Evolutionary conservation across 1,139 yeast genomes (phyloP), one percentile per base, ranked within the genome.

Genomic region (Lodderomyces metapsilosis): DNA sequence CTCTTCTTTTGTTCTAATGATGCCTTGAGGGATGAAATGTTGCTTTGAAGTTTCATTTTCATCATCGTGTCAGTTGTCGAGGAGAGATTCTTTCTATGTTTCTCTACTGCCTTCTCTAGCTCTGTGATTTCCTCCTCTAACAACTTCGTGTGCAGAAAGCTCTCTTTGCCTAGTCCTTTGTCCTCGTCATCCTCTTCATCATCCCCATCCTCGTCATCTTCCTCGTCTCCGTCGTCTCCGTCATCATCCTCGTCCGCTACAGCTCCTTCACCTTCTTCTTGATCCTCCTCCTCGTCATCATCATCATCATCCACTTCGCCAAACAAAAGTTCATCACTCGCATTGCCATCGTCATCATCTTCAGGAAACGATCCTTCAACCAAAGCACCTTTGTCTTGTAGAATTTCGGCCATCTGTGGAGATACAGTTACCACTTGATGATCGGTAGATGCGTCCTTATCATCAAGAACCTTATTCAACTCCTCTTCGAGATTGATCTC

Each of bases 11-110:
- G 75, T 44, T 89, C 96, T 46, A 91, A 73, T 50, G 94, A 96
- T 39, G 84, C 82, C 61, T 82, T 84, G 53, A 94, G 74, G 44
- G 91, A 84, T 45, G 76, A 77, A 45, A 88, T 85, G 42, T 88
- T 88, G 51, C 86, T 94, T 54, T 84, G 77, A 59, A 89, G 86
- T 65, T 97, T 84, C 64, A 85, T 87, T 59, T 84, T 82, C 80
- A 92, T 76, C 68, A 92, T 84, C 53, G 91, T 91, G 59, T 89
- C 89, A 13, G 91, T 80, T 2, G 95, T 91, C 44, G 84, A 83
- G 13, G 76, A 79, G 38, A 88, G 78, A 52, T 88, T 92, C 41
- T 75, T 75, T 57, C 80, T 80, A 56, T 91, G 92, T 53, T 82
- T 82, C 41, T 77, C 81, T 43, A 94, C 86, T 0, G 92, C 91